Evolutionary conservation across 179 eudicot species (phyloP), one percentile per base, ranked within the genome.

Genomic region (Drosera spatulata): DNA sequence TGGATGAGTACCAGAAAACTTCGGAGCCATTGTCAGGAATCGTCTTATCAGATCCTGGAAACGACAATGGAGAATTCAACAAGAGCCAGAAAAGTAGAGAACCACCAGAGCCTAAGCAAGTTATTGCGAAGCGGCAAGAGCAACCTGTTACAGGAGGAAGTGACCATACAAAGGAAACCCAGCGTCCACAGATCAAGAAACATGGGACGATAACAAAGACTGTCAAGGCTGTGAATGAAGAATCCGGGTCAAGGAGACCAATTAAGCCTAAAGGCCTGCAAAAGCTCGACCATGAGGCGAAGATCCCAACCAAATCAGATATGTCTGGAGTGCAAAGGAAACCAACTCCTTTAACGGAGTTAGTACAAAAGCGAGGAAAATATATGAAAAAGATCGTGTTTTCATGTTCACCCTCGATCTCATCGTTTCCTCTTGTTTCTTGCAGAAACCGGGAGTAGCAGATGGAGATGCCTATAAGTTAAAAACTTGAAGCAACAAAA

Each of bases 1-100:
- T 86, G 50, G 96, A 88, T 63, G 88, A 77, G 66, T 91, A 89
- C 87, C 80, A 79, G 61, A 74, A 69, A 67, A 72, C 93, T 46
- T 80, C 86, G 15, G 66, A 70, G 62, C 75, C 72, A 53, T 57
- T 69, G 65, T 74, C 77, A 73, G 87, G 87, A 84, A 59, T 39
- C 14, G 49, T 10, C 49, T 45, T 6, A 10, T 45, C 33, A 22
- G 33, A 22, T 22, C 33, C 33, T 22, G 33, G 33, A 22, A 22
- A 22, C 33, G 1, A 22, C 33, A 22, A 22, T 22, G 33, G 33
- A 22, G 33, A 22, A 22, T 22, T 22, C 33, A 22, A 22, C 33
- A 22, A 22, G 33, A 22, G 33, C 33, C 33, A 22, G 33, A 1
- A 22, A 22, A 22, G 33, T 22, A 22, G 33, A 22, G 1, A 22